Evolutionary conservation across 108 stramenopile species (phyloP).

Genomic region (Conticribra guillardii): DNA sequence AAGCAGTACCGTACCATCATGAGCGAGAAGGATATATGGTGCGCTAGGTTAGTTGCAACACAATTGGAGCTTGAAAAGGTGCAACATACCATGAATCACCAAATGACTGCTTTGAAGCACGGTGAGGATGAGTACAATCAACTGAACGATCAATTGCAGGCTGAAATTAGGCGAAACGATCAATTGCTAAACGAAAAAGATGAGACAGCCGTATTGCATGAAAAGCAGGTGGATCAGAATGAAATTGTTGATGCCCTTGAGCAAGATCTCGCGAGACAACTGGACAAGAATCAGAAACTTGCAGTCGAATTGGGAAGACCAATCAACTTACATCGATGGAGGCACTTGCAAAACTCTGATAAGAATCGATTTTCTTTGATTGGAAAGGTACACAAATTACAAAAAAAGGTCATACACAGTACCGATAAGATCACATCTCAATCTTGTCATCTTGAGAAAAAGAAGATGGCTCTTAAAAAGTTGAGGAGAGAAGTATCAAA

Average conservation of each 20-base stretch:
- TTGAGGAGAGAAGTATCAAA: conserved; percentile 1
- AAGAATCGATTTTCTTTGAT: not conserved
- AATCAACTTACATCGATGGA: conserved; percentile 20
- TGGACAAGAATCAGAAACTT: conserved; percentile 11
- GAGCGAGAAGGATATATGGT: not conserved
- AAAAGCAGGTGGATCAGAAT: conserved; percentile 12
- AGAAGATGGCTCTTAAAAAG: conserved; percentile 1
- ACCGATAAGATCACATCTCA: conserved; percentile 6
- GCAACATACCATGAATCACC: not conserved
- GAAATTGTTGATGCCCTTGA: conserved; percentile 17
- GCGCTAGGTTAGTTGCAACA: conserved; percentile 15
- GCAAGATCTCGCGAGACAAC: conserved; percentile 12
- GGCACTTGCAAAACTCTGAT: conserved; percentile 8
- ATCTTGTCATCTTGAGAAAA: not conserved
- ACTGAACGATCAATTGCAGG: conserved; percentile 1
- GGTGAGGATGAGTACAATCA: conserved; percentile 3
- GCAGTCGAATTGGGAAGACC: conserved; percentile 24
- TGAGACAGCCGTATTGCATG: not conserved
- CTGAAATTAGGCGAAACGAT: not conserved
- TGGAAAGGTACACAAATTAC: conserved; percentile 8
- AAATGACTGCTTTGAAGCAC: not conserved
- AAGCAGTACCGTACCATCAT: conserved; percentile 2
- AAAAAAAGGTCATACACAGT: conserved; percentile 1
- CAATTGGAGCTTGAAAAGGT: conserved; percentile 7
- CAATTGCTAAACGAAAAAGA: conserved; percentile 11